Evolutionary conservation across 2,329 filamentous ascomycete genomes (phyloP).

Genomic region (Phyllosticta citribraziliensis): DNA sequence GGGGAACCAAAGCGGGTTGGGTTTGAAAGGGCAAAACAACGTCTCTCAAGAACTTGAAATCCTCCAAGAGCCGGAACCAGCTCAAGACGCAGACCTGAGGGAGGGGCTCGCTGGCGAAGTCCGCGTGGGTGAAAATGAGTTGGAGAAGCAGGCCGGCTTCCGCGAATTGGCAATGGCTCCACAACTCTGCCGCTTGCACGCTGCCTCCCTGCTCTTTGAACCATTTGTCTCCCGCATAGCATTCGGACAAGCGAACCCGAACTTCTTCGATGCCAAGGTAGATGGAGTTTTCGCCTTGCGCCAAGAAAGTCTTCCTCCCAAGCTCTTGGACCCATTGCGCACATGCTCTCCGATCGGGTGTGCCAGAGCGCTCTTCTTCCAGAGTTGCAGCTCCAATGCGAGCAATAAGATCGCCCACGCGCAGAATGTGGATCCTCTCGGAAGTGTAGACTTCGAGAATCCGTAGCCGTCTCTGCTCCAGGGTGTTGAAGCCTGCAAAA

Average conservation of each 20-base stretch:
- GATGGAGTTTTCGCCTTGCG: slow-evolving; percentile 36
- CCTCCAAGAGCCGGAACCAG: slow-evolving; percentile 54
- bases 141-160: slow-evolving; percentile 68
- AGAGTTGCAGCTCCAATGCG: slow-evolving; percentile 22
- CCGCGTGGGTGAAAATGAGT: slow-evolving; percentile 60
- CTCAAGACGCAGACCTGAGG: slow-evolving; percentile 22
- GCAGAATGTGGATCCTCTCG: slow-evolving; percentile 50
- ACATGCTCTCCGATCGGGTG: slow-evolving; percentile 21
- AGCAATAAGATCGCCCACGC: slow-evolving; percentile 27
- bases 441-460: slow-evolving; percentile 62
- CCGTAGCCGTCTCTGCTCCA: slow-evolving; percentile 54
- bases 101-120: slow-evolving; percentile 35
- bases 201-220: slow-evolving; percentile 38
- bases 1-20: slow-evolving; percentile 41
- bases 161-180: slow-evolving; percentile 53
- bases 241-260: slow-evolving; percentile 38
- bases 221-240: slow-evolving; percentile 37
- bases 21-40: slow-evolving; percentile 28
- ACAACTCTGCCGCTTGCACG: slow-evolving; percentile 50
- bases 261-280: slow-evolving; percentile 40
- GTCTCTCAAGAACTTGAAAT: slow-evolving; percentile 22
- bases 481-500: slow-evolving; percentile 44
- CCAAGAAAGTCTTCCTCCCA: slow-evolving; percentile 19
- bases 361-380: slow-evolving; percentile 6
- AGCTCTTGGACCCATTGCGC: slow-evolving; percentile 24